Evolutionary conservation across 768 basidiomycete genomes (phyloP), one percentile per base, ranked within the genome.

Genomic region (Lentinula guzmanii): DNA sequence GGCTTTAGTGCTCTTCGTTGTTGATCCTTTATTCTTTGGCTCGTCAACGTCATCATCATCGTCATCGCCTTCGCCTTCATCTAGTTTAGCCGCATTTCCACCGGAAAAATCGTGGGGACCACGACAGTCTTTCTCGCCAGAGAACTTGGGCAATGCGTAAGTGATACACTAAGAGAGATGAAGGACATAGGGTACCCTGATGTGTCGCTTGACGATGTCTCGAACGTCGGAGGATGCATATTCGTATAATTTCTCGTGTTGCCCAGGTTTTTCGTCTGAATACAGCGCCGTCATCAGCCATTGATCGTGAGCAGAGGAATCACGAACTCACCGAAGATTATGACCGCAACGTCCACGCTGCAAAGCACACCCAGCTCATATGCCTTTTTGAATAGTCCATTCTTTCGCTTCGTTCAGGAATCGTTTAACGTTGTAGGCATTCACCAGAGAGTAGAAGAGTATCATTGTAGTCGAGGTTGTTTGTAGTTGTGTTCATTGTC

Each of bases 361-460:
- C 87, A 89, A 45, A 89, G 80, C 5, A 89, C 87, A n/a, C 87
- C 87, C 56, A 89, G 83, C 71, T 89, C 87, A 69, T 88, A 89
- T 0, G 87, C 87, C 68, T 89, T 89, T 71, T 89, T 89, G 84
- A 89, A 89, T 61, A 89, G 78, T 1, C 87, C 87, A 62, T 87
- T 88, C 76, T 89, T 89, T 66, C 87, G 79, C 87, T 89, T 71
- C 5, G 34, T 15, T 7, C 2, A 52, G 24, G 28, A 28, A 28
- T 28, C 3, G 28, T 28, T 28, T 28, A 11, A 10, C 11, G 28
- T 50, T 28, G 21, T 50, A 28, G 9, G 28, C 28, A 34, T 33
- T 50, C 9, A 37, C 5, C 61, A 61, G 28, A 28, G 0, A 28
- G 28, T 10, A 11, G 39, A n/a, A 37, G 35, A 24, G 4, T 2